phyloP scores from a whole-genome alignment of 2,329 filamentous ascomycete genomes.

The Calonectria hongkongensis region DNA sequence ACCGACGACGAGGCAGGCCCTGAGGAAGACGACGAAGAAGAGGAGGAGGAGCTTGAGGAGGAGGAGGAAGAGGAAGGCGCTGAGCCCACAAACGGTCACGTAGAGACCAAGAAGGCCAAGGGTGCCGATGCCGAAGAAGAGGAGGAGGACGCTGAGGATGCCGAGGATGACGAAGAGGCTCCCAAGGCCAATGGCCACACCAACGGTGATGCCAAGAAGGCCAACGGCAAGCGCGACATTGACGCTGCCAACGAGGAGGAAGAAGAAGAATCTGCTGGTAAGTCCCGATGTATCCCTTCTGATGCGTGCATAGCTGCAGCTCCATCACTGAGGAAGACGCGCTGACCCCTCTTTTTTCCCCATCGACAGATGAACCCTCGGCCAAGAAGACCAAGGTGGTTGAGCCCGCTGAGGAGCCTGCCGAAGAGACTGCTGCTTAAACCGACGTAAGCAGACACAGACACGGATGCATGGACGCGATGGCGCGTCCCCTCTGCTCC shows the following conservation, averaged over 20 bases:
- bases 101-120: conserved; percentile 48
- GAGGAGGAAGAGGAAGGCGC: conserved; percentile 56
- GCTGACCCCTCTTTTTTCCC: conserved; percentile 16
- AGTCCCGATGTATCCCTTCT: not conserved
- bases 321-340: not conserved
- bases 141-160: conserved; percentile 53
- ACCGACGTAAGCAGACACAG: not conserved
- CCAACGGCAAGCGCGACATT: conserved; percentile 41
- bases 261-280: conserved; percentile 29
- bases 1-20: conserved; percentile 62
- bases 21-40: conserved; percentile 60
- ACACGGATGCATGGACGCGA: not conserved
- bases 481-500: not conserved
- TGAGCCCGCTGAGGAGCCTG: conserved; percentile 48
- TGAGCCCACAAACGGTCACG: conserved; percentile 49
- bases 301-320: not conserved
- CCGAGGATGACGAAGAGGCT: conserved; percentile 54
- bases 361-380: conserved; percentile 26
- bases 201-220: conserved; percentile 51
- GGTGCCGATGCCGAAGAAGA: conserved; percentile 60
- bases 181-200: conserved; percentile 52
- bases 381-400: conserved; percentile 43
- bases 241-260: conserved; percentile 28
- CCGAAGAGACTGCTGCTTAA: conserved; percentile 38
- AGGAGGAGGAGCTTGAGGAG: conserved; percentile 59